These are phyloP conservation scores for Ichthyophthirius multifiliis DNA, from an alignment of 169 alveolate genomes.

Conservation along the genomic window DNA sequence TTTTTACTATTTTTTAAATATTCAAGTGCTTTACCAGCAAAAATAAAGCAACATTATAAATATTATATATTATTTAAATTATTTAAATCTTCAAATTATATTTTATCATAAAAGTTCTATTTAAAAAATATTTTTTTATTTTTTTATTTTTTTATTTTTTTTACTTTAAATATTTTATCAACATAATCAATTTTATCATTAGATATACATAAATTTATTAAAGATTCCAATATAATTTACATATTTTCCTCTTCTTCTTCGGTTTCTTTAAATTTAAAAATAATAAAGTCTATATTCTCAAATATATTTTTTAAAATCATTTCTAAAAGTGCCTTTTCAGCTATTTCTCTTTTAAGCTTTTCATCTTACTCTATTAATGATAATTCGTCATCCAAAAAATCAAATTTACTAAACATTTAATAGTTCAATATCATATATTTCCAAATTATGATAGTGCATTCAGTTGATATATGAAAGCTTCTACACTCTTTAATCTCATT, in stretches of 20 bases:
- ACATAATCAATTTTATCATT: not conserved
- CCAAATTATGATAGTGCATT: not conserved
- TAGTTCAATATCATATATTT: not conserved
- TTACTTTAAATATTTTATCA: not conserved
- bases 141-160: too few relatives aligned
- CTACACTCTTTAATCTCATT: constrained; percentile 2
- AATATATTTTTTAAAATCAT: not conserved
- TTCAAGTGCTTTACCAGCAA: not conserved
- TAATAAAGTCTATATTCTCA: not conserved
- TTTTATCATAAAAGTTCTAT: not conserved
- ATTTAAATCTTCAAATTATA: not conserved
- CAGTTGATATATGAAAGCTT: not conserved
- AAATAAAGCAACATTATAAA: not conserved
- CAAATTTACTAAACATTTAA: not conserved
- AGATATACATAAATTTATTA: not conserved
- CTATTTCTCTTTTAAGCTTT: not conserved
- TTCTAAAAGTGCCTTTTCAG: constrained; percentile 3
- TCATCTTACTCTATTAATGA: not conserved
- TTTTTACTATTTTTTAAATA: not conserved
- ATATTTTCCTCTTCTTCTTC: not conserved
- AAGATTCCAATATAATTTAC: not conserved
- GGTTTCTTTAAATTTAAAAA: not conserved
- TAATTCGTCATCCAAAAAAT: not conserved
- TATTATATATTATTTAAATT: not conserved
- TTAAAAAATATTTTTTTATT: not conserved